Percentiles rank a stretch among this genome's conserved stretches.
Conservation (phyloP, 106 monocot species). For the Posidonia australis region DNA sequence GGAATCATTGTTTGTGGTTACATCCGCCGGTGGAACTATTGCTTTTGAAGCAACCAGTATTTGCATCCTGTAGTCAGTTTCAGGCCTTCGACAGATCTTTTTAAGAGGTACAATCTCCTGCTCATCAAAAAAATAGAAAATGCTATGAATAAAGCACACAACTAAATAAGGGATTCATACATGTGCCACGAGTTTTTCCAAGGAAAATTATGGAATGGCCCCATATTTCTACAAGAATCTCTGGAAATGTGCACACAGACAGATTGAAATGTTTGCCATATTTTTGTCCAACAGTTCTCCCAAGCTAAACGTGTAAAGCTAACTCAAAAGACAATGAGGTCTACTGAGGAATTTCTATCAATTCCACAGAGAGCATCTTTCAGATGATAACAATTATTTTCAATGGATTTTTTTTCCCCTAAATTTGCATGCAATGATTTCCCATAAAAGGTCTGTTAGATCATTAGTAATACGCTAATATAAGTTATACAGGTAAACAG, state of each 20-base stretch:
- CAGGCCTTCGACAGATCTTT: slow-evolving; percentile 28
- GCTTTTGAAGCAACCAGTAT: slow-evolving; percentile 17
- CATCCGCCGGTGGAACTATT: background rate
- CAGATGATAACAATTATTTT: background rate
- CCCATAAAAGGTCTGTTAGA: too few species aligned
- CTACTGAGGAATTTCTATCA: background rate
- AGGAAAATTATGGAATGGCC: too few species aligned
- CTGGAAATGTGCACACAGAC: too few species aligned
- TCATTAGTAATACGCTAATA: too few species aligned
- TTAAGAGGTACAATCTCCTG: slow-evolving; percentile 32
- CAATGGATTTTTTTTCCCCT: background rate
- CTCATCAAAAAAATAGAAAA: background rate
- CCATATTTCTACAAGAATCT: too few species aligned
- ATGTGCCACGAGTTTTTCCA: too few species aligned
- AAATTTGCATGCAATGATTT: too few species aligned
- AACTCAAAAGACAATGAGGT: background rate
- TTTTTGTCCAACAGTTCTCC: too few species aligned
- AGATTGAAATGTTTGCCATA: too few species aligned
- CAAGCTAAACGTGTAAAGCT: too few species aligned
- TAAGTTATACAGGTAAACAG: too few species aligned
- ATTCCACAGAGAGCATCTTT: background rate
- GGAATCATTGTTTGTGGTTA: background rate
- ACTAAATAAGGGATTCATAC: background rate
- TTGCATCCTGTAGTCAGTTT: slow-evolving; percentile 30
- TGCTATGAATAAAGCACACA: background rate